Evolutionary conservation across 2,329 filamentous ascomycete species (phyloP), one percentile per base, ranked within the genome.

Genomic region (Arthrobotrys sphaeroides): DNA sequence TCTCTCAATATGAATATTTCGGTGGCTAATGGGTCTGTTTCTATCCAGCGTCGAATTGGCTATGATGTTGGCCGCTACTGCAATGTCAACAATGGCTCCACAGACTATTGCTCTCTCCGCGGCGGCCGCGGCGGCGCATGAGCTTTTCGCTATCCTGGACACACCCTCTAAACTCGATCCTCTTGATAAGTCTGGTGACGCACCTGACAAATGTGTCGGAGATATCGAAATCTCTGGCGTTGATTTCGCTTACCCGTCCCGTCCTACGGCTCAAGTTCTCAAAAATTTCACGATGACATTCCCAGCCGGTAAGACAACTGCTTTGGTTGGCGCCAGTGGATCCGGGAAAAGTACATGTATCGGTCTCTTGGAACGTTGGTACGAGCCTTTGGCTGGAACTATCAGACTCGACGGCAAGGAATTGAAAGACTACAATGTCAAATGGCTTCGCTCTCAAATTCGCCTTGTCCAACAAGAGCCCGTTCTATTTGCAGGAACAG

Each of bases 291-390:
- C 40, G 13, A 69, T 82, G 22, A 74, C 70, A 3, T 82, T 84
- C 33, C 78, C 79, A 12, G 79, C 79, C 5, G 81, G 82, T 3
- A 83, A 83, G 65, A 82, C 82, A 0, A 92, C 90, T 0, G 91
- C 91, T 1, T 89, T 93, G 16, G 90, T 93, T 18, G 91, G 91
- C 0, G 87, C 90, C 0, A 91, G 89, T 1, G 91, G 91, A 0
- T 89, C 87, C 3, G 91, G 91, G 0, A 94, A 93, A 81, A 91
- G 88, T 59, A 93, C 91, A 0, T 88, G 93, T 24, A 87, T 92
- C 0, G 90, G 89, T 0, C 82, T 93, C 1, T 83, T 93, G 2
- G 88, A 93, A 80, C 84, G 90, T 31, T 93, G 90, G 89, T 93
- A 93, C 80, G 87, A 88, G 1, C 83, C 79, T 13, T 61, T 77